phyloP scores from a whole-genome alignment of 352 stramenopile genomes.

The Phytophthora multivora region DNA sequence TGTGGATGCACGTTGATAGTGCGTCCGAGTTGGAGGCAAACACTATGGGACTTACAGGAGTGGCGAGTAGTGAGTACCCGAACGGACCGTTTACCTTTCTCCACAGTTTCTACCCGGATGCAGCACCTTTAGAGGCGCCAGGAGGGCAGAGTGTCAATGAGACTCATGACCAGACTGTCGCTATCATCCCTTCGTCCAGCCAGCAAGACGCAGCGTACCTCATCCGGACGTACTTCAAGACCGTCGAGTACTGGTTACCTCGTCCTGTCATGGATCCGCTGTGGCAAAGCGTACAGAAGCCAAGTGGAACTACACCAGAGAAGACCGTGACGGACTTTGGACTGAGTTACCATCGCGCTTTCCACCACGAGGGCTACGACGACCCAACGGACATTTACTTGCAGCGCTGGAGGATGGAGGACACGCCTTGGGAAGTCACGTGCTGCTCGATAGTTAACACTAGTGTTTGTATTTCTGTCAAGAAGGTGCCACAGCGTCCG shows the following conservation, averaged over 20 bases:
- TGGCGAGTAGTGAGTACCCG: conserved; percentile 89
- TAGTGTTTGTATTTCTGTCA: conserved; percentile 58
- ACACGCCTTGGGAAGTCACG: conserved; percentile 91
- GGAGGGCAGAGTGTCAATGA: conserved; percentile 89
- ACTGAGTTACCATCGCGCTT: conserved; percentile 96
- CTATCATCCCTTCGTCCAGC: conserved; percentile 30
- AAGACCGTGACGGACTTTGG: conserved; percentile 86
- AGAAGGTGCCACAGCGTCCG: conserved; percentile 33
- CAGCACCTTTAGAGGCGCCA: conserved; percentile 67
- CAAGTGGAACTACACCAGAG: conserved; percentile 20
- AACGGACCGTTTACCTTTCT: conserved; percentile 93
- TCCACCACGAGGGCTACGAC: conserved; percentile 95
- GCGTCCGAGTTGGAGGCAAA: conserved; percentile 38
- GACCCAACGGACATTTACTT: conserved; percentile 97
- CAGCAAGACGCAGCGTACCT: conserved; percentile 72
- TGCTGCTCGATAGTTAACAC: conserved; percentile 80
- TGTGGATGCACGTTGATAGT: conserved; percentile 97
- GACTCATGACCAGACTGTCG: conserved; percentile 94
- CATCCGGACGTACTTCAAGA: conserved; percentile 95
- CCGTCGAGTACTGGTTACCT: conserved; percentile 94
- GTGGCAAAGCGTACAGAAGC: conserved; percentile 94
- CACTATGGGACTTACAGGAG: conserved; percentile 88
- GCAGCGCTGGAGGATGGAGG: conserved; percentile 95
- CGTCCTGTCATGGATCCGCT: conserved; percentile 96
- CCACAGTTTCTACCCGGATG: conserved; percentile 93